Evolutionary conservation across 192 early-diverging fungal genomes (phyloP).

Genomic region (Backusella mclennaniae): DNA sequence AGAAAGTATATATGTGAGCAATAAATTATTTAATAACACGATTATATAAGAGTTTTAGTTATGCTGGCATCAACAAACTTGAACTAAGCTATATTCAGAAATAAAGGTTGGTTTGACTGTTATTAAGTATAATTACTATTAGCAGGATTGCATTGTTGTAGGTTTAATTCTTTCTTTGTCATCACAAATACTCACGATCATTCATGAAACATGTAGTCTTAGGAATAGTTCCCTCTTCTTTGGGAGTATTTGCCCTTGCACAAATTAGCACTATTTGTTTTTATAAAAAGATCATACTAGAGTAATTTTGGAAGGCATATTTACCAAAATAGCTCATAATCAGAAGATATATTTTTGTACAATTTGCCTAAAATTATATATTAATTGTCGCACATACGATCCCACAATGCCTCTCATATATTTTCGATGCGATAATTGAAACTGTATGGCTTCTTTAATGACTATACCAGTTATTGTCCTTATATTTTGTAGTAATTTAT

Average conservation of each 20-base stretch:
- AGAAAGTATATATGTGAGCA: background rate
- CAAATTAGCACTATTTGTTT: background rate
- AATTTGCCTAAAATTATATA: background rate
- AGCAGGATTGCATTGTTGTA: background rate
- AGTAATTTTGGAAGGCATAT: background rate
- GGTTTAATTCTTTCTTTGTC: slow-evolving; percentile 3
- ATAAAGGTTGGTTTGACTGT: background rate
- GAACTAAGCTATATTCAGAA: background rate
- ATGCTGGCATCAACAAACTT: background rate
- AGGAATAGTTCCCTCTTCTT: background rate
- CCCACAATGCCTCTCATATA: background rate
- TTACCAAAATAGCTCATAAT: background rate
- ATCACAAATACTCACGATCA: slow-evolving; percentile 7
- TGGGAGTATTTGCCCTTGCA: background rate
- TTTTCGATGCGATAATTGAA: background rate
- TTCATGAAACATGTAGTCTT: background rate
- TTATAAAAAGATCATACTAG: background rate
- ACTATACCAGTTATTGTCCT: background rate
- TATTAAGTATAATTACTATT: background rate
- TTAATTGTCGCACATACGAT: background rate
- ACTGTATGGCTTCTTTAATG: background rate
- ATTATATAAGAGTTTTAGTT: background rate
- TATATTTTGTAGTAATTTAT: background rate
- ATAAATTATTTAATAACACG: background rate
- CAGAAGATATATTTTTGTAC: background rate